A percentile compares a stretch with the other conserved stretches of the same genome.
These are phyloP conservation scores for Cercospora canescens DNA, from an alignment of 2,329 filamentous ascomycete genomes.

Conservation along the genomic window DNA sequence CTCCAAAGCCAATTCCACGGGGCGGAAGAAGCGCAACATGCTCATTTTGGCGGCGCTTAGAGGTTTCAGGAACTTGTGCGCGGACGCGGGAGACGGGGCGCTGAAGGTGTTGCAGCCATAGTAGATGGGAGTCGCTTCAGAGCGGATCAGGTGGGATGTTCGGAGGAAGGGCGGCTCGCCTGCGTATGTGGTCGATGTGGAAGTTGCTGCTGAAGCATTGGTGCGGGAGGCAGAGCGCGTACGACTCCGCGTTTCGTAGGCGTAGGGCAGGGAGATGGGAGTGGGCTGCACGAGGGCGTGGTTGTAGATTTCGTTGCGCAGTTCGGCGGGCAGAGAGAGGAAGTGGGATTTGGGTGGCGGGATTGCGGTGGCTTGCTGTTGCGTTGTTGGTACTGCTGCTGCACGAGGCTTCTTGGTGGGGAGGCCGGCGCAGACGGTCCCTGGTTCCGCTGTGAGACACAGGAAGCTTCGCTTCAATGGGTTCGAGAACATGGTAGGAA, in stretches of 20 bases:
- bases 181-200: neutral
- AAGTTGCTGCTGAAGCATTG: neutral
- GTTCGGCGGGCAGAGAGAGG: slow-evolving; percentile 16
- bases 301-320: slow-evolving; percentile 19
- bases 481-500: slow-evolving; percentile 5
- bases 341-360: slow-evolving; percentile 6
- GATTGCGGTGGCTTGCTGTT: neutral
- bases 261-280: slow-evolving; percentile 22
- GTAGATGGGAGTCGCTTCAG: slow-evolving; percentile 25
- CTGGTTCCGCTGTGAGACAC: slow-evolving; percentile 11
- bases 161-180: slow-evolving; percentile 20
- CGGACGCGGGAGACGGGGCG: slow-evolving; percentile 18
- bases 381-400: neutral
- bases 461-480: slow-evolving; percentile 8
- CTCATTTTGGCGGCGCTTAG: slow-evolving; percentile 15
- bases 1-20: slow-evolving; percentile 18
- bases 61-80: slow-evolving; percentile 18
- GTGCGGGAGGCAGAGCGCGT: neutral
- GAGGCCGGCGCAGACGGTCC: slow-evolving; percentile 12
- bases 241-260: slow-evolving; percentile 17
- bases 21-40: slow-evolving; percentile 16
- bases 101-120: slow-evolving; percentile 26
- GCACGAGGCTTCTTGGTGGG: slow-evolving; percentile 9
- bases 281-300: slow-evolving; percentile 8
- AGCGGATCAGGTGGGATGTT: slow-evolving; percentile 15